Conservation (phyloP, 495 filamentous ascomycete species). For the Cudoniella acicularis region DNA sequence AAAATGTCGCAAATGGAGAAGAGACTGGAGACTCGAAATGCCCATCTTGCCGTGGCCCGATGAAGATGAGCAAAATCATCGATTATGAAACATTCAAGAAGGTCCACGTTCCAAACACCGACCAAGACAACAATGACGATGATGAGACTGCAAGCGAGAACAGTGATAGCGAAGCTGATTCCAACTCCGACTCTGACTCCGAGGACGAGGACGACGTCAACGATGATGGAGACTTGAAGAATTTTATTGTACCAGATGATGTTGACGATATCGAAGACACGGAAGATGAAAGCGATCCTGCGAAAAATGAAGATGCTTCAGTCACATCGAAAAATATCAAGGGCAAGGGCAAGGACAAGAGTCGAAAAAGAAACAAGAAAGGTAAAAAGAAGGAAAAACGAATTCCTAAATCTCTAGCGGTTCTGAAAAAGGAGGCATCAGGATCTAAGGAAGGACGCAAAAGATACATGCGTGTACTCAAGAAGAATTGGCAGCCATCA, state of each 20-base stretch:
- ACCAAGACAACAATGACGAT: slow-evolving; percentile 26
- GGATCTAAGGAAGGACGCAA: slow-evolving; percentile 58
- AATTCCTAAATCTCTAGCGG: slow-evolving; percentile 47
- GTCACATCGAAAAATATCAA: slow-evolving; percentile 21
- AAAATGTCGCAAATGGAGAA: slow-evolving; percentile 51
- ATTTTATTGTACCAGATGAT: slow-evolving; percentile 58
- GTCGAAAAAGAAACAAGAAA: slow-evolving; percentile 32
- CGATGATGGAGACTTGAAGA: slow-evolving; percentile 46
- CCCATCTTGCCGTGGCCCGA: slow-evolving; percentile 66
- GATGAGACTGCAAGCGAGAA: slow-evolving; percentile 24
- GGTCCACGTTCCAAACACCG: slow-evolving; percentile 51
- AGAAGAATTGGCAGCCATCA: slow-evolving; percentile 66
- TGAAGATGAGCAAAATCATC: slow-evolving; percentile 66
- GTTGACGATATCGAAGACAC: slow-evolving; percentile 16
- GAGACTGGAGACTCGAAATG: slow-evolving; percentile 60
- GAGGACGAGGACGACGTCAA: slow-evolving; percentile 40
- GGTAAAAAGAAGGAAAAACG: slow-evolving; percentile 1
- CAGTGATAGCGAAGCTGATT: slow-evolving; percentile 32
- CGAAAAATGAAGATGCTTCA: slow-evolving; percentile 16
- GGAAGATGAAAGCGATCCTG: slow-evolving; percentile 5
- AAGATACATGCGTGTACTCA: slow-evolving; percentile 61
- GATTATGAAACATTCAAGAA: slow-evolving; percentile 71
- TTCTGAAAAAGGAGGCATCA: slow-evolving; percentile 61
- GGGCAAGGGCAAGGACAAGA: slow-evolving; percentile 28
- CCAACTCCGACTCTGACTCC: slow-evolving; percentile 39